Evolutionary conservation across 2,329 filamentous ascomycete genomes (phyloP).

Genomic region (Fusarium sp.): DNA sequence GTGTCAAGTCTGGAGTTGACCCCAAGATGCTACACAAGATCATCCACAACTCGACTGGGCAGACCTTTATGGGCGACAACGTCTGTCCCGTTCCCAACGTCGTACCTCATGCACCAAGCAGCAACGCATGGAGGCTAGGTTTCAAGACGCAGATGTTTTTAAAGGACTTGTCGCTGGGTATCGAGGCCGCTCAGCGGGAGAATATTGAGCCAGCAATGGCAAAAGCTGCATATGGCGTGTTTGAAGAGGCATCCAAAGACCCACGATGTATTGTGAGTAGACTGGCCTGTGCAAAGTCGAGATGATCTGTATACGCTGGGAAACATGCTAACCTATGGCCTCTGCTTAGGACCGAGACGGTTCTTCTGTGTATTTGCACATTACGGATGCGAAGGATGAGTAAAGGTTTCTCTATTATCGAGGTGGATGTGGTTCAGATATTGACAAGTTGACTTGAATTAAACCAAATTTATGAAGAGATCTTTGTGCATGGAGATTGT

Average conservation of each 20-base stretch:
- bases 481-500: too few species aligned
- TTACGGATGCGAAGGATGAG: too few species aligned
- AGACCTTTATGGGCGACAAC: constrained; percentile 15
- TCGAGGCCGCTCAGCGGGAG: background rate
- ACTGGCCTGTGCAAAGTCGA: too few species aligned
- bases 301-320: too few species aligned
- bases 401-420: too few species aligned
- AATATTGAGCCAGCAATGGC: constrained; percentile 2
- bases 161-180: constrained; percentile 6
- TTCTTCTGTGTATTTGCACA: too few species aligned
- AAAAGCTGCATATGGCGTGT: constrained; percentile 1
- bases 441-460: too few species aligned
- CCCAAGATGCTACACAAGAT: constrained; percentile 11
- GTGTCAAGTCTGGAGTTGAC: constrained; percentile 12
- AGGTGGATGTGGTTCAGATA: too few species aligned
- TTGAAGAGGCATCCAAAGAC: constrained; percentile 4
- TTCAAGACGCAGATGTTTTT: constrained; percentile 10
- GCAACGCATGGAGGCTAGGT: constrained; percentile 13
- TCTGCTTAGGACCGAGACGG: too few species aligned
- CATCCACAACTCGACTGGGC: constrained; percentile 22
- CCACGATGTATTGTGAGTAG: constrained; percentile 9
- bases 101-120: constrained; percentile 18
- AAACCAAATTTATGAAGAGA: too few species aligned
- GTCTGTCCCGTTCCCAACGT: constrained; percentile 12
- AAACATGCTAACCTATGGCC: background rate